A percentile compares a stretch with the other conserved stretches of the same genome.
These are phyloP conservation scores for Tolypocladium inflatum DNA, from an alignment of 2,329 filamentous ascomycete species.

Conservation along the genomic window DNA sequence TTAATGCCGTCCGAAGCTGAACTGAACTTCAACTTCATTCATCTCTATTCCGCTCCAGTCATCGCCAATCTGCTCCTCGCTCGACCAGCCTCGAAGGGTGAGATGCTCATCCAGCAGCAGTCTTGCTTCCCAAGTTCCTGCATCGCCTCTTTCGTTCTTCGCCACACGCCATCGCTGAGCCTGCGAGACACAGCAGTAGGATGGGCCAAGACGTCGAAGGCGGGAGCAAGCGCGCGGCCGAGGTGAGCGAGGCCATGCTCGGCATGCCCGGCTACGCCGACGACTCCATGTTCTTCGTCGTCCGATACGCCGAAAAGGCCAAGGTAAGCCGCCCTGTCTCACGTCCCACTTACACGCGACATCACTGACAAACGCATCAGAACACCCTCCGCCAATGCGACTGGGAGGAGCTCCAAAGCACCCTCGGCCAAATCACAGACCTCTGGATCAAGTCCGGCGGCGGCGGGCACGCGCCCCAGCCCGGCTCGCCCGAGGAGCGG, in stretches of 20 bases:
- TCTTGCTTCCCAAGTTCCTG: neutral
- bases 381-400: conserved; percentile 14
- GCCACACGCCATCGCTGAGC: neutral
- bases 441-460: conserved; percentile 7
- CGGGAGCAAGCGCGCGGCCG: conserved; percentile 15
- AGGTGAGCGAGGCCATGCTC: conserved; percentile 16
- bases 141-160: neutral
- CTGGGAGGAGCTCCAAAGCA: conserved; percentile 13
- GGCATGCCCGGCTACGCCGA: conserved; percentile 17
- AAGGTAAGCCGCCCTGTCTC: conserved; percentile 11
- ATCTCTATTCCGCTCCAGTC: neutral
- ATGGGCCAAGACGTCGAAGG: neutral
- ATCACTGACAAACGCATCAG: conserved; percentile 1
- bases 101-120: neutral
- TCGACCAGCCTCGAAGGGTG: neutral
- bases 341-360: neutral
- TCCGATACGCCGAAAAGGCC: conserved; percentile 13
- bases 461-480: neutral
- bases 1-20: neutral
- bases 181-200: neutral
- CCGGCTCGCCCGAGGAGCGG: conserved; percentile 2
- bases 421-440: conserved; percentile 6
- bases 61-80: too few relatives aligned
- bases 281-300: conserved; percentile 18
- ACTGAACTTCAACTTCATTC: neutral